Evolutionary conservation across 139 green algal species (phyloP), one percentile per base, ranked within the genome.

Genomic region (Dunaliella primolecta): DNA sequence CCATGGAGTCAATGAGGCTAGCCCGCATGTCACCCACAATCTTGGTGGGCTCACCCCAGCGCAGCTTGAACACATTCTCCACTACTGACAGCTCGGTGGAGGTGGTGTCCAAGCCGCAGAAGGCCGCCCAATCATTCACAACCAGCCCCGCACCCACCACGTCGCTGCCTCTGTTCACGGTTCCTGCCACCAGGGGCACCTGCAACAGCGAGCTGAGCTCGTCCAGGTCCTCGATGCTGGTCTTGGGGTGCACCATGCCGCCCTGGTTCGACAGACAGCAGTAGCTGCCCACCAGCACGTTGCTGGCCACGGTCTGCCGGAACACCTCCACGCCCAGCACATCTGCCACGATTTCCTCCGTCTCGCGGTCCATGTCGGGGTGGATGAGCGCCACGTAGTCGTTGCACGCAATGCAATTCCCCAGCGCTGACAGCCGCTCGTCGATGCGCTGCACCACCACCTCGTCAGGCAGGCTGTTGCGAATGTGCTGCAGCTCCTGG

Each of bases 301-400:
- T 98, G 75, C 93, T 93, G 0, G 97, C 97, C 25, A 99, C 93
- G 0, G 93, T 98, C 82, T 99, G 96, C n/a, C 97, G 92, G 90
- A 99, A 99, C 21, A 99, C 97, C 92, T 99, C 97, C 78, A 99
- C 96, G 25, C 97, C 97, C 83, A 99, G 90, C 85, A 99, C 96
- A 91, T 99, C 97, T 23, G 95, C 96, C 23, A 91, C 70, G 35
- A 91, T 88, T 78, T 86, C 74, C 85, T 87, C 82, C 21, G 83
- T 86, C 71, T 87, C 83, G 24, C 84, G 93, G 89, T 99, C 97
- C 11, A 99, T 91, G 91, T 99, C 97, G 0, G 96, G 96, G 88
- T 99, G 97, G 32, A 99, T 95, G 55, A 99, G 88, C 25, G 96
- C 96, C 11, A 99, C 96, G 78, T 99, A 99, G 90, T 99, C 97